Percentiles rank a stretch among this genome's conserved stretches.
These are phyloP conservation scores for Ostreobium quekettii DNA, from an alignment of 139 green algal genomes.

Conservation along the genomic window DNA sequence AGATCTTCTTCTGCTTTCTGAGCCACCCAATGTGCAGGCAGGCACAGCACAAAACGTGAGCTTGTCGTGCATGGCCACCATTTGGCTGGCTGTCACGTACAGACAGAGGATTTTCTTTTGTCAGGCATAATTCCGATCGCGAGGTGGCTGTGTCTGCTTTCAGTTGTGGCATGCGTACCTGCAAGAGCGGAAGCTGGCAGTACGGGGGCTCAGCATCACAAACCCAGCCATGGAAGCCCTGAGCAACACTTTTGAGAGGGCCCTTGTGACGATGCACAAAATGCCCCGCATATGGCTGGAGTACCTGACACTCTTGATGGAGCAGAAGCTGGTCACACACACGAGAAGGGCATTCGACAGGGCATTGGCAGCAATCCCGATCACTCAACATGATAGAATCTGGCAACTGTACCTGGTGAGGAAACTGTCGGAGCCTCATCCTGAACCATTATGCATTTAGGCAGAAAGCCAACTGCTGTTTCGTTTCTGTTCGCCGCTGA, in stretches of 20 bases:
- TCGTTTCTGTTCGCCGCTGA: no score
- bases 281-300: conserved; percentile 87
- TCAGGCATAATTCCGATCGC: no score
- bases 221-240: conserved; percentile 55
- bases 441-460: no score
- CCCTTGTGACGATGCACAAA: conserved; percentile 97
- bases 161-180: conserved; percentile 89
- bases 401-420: conserved; percentile 88
- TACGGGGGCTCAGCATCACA: conserved; percentile 51
- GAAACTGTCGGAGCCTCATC: neutral
- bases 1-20: no score
- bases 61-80: no score
- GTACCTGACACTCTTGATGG: conserved; percentile 81
- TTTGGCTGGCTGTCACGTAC: no score
- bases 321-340: conserved; percentile 60
- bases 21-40: no score
- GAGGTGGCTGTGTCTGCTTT: no score
- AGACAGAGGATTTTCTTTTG: no score
- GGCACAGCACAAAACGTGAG: no score
- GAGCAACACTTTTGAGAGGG: conserved; percentile 88
- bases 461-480: no score
- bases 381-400: conserved; percentile 95
- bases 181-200: conserved; percentile 53
- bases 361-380: conserved; percentile 78
- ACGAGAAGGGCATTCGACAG: conserved; percentile 81